Evolutionary conservation across 2,329 filamentous ascomycete species (phyloP).

Genomic region (Leptoxyphium fumago): DNA sequence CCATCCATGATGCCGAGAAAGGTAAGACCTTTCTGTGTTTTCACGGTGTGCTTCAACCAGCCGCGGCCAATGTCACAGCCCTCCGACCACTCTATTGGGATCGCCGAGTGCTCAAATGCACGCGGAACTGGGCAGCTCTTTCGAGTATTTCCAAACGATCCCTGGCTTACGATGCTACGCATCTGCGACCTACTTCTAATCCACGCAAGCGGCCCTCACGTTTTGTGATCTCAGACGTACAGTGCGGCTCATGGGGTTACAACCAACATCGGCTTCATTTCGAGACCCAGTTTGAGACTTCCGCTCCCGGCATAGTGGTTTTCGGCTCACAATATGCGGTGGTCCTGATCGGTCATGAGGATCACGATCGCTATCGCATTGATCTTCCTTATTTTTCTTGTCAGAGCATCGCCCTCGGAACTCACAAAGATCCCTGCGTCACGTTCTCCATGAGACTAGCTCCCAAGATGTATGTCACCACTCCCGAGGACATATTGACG

Average conservation of each 20-base stretch:
- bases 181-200: not conserved
- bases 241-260: slow-evolving; percentile 31
- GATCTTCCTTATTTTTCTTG: slow-evolving; percentile 30
- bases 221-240: slow-evolving; percentile 22
- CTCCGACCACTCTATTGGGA: slow-evolving; percentile 3
- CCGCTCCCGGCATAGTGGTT: slow-evolving; percentile 23
- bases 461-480: slow-evolving; percentile 25
- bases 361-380: slow-evolving; percentile 17
- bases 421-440: slow-evolving; percentile 20
- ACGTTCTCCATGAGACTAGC: slow-evolving; percentile 19
- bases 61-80: slow-evolving; percentile 8
- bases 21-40: slow-evolving; percentile 29
- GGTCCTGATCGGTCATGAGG: slow-evolving; percentile 11
- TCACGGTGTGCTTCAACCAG: slow-evolving; percentile 13
- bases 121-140: slow-evolving; percentile 9
- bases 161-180: not conserved
- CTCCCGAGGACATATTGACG: slow-evolving; percentile 7
- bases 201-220: slow-evolving; percentile 6
- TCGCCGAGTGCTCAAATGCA: slow-evolving; percentile 1
- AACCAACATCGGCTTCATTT: slow-evolving; percentile 23
- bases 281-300: slow-evolving; percentile 27
- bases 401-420: slow-evolving; percentile 22
- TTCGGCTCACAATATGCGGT: slow-evolving; percentile 16
- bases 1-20: slow-evolving; percentile 27
- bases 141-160: not conserved